Conservation (phyloP, 75 land plant genomes). For the Gnetum montanum region DNA sequence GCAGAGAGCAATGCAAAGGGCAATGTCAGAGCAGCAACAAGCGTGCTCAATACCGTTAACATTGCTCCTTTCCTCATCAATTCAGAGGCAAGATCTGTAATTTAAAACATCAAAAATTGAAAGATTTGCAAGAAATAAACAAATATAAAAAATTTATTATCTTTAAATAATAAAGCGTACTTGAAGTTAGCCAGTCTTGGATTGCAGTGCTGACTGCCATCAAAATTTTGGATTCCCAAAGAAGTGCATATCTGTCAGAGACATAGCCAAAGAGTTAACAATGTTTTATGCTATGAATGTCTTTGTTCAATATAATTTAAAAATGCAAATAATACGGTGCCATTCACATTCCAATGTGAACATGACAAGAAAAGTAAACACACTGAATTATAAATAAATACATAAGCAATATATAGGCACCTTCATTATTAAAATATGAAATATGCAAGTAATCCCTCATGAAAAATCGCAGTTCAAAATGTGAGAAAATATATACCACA, state of each 20-base stretch:
- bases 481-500: too few species aligned
- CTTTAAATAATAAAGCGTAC: conserved; percentile 19
- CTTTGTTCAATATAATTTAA: too few species aligned
- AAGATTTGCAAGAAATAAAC: too few species aligned
- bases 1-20: conserved; percentile 70
- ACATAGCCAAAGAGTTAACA: not conserved
- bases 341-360: too few species aligned
- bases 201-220: conserved; percentile 90
- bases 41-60: conserved; percentile 81
- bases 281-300: not conserved
- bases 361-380: too few species aligned
- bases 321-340: too few species aligned
- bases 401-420: too few species aligned
- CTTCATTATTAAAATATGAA: too few species aligned
- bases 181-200: conserved; percentile 93
- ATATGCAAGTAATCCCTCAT: too few species aligned
- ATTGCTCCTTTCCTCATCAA: conserved; percentile 91
- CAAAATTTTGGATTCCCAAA: conserved; percentile 88
- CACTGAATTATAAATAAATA: too few species aligned
- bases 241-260: conserved; percentile 62
- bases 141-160: not conserved
- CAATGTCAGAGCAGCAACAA: conserved; percentile 78
- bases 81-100: conserved; percentile 52
- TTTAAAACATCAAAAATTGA: not conserved
- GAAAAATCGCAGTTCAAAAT: too few species aligned